phyloP scores from a whole-genome alignment of 2,329 filamentous ascomycete species.

The Colletotrichum endophyticum region DNA sequence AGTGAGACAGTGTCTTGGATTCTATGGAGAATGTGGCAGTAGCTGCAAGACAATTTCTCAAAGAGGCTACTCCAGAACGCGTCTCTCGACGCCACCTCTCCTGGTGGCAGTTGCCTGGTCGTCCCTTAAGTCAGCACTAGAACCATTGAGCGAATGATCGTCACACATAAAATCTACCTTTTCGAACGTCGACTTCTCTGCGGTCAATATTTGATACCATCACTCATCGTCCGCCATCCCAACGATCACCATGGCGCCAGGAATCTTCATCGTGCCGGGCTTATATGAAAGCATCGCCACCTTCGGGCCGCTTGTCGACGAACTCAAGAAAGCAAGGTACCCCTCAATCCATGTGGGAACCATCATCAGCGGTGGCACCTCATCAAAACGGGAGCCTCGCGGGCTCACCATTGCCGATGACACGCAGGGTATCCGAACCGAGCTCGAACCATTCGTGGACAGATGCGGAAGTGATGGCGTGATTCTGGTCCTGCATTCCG shows the following conservation, averaged over 20 bases:
- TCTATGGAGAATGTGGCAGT: background rate
- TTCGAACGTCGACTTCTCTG: background rate
- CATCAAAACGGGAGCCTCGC: background rate
- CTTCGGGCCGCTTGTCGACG: background rate
- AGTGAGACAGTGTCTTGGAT: background rate
- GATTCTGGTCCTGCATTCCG: background rate
- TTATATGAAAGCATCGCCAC: background rate
- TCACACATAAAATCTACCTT: background rate
- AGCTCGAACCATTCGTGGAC: background rate
- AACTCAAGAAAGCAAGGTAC: background rate
- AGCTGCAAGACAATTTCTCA: background rate
- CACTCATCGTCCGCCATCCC: background rate
- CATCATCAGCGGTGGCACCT: background rate
- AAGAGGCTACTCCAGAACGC: background rate
- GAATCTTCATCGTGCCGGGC: background rate
- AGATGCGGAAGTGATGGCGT: background rate
- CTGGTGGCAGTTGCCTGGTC: background rate
- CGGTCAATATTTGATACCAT: background rate
- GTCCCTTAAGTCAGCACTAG: background rate
- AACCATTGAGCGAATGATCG: background rate
- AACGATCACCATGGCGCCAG: background rate
- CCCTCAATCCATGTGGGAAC: background rate
- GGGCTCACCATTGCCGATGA: background rate
- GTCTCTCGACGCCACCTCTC: background rate
- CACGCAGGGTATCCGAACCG: background rate